phyloP scores from a whole-genome alignment of 1,284 basidiomycete species.

The Papiliotrema terrestris region DNA sequence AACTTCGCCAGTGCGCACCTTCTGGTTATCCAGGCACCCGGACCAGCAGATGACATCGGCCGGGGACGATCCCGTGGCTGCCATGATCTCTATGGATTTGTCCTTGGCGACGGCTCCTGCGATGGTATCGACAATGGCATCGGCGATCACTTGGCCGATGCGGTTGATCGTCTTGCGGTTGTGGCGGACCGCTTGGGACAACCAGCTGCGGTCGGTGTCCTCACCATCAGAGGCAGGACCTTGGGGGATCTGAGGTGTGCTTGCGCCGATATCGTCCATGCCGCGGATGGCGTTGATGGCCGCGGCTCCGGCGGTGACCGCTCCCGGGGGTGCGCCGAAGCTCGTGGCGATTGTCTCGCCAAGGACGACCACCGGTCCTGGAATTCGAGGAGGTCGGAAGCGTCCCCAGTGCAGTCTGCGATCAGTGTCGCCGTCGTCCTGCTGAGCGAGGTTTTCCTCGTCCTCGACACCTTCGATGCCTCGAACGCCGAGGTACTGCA shows the following conservation, averaged over 20 bases:
- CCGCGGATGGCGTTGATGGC: neutral
- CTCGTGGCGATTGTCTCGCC: neutral
- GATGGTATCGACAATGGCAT: constrained; percentile 51
- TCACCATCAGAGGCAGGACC: neutral
- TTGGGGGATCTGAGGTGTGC: neutral
- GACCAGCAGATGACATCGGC: constrained; percentile 7
- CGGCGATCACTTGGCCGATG: constrained; percentile 56
- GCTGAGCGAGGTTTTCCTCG: neutral
- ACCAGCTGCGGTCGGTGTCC: neutral
- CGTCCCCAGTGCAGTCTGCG: neutral
- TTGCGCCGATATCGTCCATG: neutral
- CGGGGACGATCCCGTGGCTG: neutral
- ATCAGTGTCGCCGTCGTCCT: neutral
- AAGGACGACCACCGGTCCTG: neutral
- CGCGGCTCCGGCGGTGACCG: neutral
- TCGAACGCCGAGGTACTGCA: neutral
- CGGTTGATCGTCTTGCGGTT: constrained; percentile 1
- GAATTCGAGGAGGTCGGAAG: neutral
- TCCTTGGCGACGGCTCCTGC: neutral
- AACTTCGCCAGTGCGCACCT: neutral
- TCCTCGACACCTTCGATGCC: neutral
- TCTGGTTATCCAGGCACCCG: constrained; percentile 3
- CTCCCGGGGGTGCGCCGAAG: neutral
- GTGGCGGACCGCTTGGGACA: constrained; percentile 1
- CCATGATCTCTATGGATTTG: constrained; percentile 3